Percentiles rank a stretch among this genome's conserved stretches.
phyloP scores from a whole-genome alignment of 345 rosid species.

The Syzygium jambos region DNA sequence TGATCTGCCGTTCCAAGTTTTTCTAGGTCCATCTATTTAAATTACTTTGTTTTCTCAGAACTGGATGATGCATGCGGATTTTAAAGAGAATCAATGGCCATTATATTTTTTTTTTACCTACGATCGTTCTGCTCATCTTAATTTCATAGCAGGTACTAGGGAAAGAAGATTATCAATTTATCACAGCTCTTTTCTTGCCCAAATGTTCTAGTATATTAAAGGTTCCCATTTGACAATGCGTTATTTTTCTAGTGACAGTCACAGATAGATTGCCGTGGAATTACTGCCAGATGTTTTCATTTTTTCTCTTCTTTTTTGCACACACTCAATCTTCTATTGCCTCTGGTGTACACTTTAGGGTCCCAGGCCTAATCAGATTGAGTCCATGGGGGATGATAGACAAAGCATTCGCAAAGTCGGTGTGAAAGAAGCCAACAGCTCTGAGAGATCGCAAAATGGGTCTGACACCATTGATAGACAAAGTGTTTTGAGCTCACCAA shows the following conservation, averaged over 20 bases:
- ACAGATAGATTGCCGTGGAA: neutral
- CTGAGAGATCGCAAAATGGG: conserved; percentile 25
- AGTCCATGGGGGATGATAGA: conserved; percentile 19
- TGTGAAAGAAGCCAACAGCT: conserved; percentile 9
- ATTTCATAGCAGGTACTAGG: neutral
- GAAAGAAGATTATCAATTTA: neutral
- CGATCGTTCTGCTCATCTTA: neutral
- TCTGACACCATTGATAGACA: conserved; percentile 4
- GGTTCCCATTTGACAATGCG: neutral
- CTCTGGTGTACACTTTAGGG: conserved; percentile 5
- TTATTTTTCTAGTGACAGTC: neutral
- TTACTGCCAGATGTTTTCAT: neutral
- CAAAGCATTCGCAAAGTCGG: conserved; percentile 6
- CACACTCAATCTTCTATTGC: neutral
- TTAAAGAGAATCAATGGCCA: neutral
- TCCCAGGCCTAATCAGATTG: conserved; percentile 21
- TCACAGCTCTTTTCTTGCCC: neutral
- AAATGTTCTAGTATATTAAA: neutral
- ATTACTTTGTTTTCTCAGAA: neutral
- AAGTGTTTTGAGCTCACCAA: conserved; percentile 40
- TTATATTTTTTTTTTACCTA: neutral
- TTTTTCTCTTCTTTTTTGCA: neutral
- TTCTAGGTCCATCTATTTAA: neutral
- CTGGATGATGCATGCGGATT: neutral
- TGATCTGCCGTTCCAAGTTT: neutral